phyloP scores from a whole-genome alignment of 73 alveolate genomes.

The Paramecium sonneborni region DNA sequence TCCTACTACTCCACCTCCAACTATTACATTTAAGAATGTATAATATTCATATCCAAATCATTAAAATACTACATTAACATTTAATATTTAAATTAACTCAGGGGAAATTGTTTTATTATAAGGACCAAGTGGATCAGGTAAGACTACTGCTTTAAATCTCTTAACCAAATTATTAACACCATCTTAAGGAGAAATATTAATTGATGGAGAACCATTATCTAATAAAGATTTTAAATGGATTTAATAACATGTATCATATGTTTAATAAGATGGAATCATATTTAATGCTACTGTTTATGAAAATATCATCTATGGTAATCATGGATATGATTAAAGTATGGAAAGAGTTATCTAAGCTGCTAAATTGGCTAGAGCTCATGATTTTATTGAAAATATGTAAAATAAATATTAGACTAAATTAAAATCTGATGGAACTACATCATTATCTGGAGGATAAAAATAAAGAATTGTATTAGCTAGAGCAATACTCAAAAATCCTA shows the following conservation, averaged over 20 bases:
- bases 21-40: neutral
- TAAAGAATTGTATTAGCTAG: constrained; percentile 62
- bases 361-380: constrained; percentile 65
- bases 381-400: constrained; percentile 46
- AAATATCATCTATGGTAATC: constrained; percentile 61
- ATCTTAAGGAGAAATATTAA: constrained; percentile 41
- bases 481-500: constrained; percentile 62
- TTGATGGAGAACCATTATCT: constrained; percentile 51
- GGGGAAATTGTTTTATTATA: constrained; percentile 48
- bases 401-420: constrained; percentile 43
- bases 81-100: constrained; percentile 33
- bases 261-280: constrained; percentile 58
- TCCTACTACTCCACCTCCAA: constrained; percentile 50
- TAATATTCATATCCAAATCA: neutral
- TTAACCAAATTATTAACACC: constrained; percentile 48
- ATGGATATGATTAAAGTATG: constrained; percentile 50
- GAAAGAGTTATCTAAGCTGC: constrained; percentile 64
- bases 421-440: constrained; percentile 43
- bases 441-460: constrained; percentile 62
- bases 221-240: constrained; percentile 56
- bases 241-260: constrained; percentile 55
- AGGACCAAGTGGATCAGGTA: constrained; percentile 62
- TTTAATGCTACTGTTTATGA: constrained; percentile 58
- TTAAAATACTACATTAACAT: neutral
- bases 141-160: constrained; percentile 55